These are phyloP conservation scores for Helicostylum pulchrum DNA, from an alignment of 192 early-diverging fungal genomes.

Conservation along the genomic window DNA sequence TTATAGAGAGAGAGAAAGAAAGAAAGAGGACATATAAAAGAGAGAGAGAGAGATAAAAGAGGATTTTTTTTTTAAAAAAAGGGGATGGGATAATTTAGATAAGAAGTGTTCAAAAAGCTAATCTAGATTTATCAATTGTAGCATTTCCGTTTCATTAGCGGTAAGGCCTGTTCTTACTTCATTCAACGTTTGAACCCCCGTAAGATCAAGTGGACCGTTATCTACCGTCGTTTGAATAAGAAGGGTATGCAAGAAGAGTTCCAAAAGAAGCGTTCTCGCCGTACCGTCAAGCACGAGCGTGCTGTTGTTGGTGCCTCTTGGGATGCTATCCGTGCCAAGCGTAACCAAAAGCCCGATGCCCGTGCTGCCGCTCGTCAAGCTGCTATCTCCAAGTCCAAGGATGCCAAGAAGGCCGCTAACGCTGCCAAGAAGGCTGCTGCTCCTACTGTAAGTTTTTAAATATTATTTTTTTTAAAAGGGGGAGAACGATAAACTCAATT, in stretches of 20 bases:
- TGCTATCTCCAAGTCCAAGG: conserved; percentile 85
- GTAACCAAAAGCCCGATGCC: conserved; percentile 92
- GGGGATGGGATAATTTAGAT: too few relatives aligned
- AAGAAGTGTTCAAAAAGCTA: neutral
- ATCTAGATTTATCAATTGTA: conserved; percentile 28
- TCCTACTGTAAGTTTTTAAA: conserved; percentile 6
- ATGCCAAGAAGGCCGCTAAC: conserved; percentile 83
- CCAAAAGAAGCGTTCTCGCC: conserved; percentile 91
- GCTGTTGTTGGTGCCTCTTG: conserved; percentile 91
- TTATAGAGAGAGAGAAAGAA: neutral
- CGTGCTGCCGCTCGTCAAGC: conserved; percentile 84
- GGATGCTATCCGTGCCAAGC: conserved; percentile 96
- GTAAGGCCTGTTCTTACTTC: conserved; percentile 96
- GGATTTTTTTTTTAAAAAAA: neutral
- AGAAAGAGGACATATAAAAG: neutral
- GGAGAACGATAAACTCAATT: neutral
- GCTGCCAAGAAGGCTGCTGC: conserved; percentile 73
- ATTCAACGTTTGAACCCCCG: conserved; percentile 95
- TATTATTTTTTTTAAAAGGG: neutral
- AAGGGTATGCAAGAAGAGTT: conserved; percentile 96
- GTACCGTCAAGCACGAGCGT: conserved; percentile 92
- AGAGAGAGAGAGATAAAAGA: neutral
- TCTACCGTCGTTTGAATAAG: conserved; percentile 96
- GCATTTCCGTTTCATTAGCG: conserved; percentile 94
- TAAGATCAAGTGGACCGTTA: conserved; percentile 93